Conservation (phyloP, 2,329 filamentous ascomycete species). For the Trichoderma koningii region DNA sequence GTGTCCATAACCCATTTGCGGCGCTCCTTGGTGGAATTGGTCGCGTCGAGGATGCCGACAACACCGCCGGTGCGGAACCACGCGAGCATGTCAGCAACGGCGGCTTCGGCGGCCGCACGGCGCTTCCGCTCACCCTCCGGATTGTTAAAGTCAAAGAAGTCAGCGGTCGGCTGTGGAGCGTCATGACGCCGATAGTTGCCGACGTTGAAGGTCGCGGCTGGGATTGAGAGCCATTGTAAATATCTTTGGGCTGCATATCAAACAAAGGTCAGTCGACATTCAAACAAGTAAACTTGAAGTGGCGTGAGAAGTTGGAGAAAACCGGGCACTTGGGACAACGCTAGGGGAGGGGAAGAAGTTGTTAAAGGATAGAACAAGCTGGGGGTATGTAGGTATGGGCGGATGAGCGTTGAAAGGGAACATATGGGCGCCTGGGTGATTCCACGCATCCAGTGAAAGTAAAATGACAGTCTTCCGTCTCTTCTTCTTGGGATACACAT, state of each 20-base stretch:
- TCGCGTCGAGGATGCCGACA: constrained; percentile 93
- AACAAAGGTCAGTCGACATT: not conserved
- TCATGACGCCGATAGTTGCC: constrained; percentile 90
- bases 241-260: constrained; percentile 76
- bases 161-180: constrained; percentile 85
- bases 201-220: constrained; percentile 94
- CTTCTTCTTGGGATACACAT: constrained; percentile 34
- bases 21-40: constrained; percentile 89
- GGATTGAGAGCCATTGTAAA: constrained; percentile 93
- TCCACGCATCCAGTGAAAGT: not conserved
- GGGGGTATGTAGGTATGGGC: not conserved
- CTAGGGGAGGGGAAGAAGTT: constrained; percentile 12
- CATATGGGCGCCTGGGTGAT: not conserved
- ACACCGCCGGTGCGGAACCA: constrained; percentile 85
- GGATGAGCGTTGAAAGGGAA: not conserved
- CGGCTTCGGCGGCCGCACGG: constrained; percentile 84
- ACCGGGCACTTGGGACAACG: constrained; percentile 7
- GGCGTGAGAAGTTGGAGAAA: constrained; percentile 22
- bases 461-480: not conserved
- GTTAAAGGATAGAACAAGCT: not conserved
- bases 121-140: constrained; percentile 86
- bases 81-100: constrained; percentile 87
- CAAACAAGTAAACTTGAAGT: not conserved
- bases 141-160: constrained; percentile 94
- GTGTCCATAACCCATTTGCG: constrained; percentile 88